A percentile compares a stretch with the other conserved stretches of the same genome.
Evolutionary conservation across 2,329 filamentous ascomycete species (phyloP).

Genomic region (Lasiodiplodia citricola): DNA sequence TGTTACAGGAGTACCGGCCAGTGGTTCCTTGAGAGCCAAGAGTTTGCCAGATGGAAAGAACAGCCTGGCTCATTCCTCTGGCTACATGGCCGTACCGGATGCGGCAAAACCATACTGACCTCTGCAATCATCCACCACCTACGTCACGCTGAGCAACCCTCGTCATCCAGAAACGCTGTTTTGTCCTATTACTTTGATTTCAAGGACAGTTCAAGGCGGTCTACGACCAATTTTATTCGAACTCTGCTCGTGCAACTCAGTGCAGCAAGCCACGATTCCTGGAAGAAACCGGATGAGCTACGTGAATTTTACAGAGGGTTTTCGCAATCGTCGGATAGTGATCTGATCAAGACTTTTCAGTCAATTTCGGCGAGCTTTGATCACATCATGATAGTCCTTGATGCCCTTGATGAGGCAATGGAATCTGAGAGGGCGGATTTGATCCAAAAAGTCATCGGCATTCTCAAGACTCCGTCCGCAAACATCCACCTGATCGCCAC

Average conservation of each 20-base stretch:
- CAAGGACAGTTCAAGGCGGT: background rate
- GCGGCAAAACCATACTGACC: background rate
- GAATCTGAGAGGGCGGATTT: background rate
- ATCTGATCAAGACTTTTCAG: no score
- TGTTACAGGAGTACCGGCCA: background rate
- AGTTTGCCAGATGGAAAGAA: background rate
- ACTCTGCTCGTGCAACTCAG: no score
- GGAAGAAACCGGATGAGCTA: no score
- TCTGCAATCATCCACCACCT: background rate
- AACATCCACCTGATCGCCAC: background rate
- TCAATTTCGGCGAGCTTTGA: no score
- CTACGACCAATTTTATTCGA: no score
- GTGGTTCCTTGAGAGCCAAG: background rate
- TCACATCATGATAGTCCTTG: no score
- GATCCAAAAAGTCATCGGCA: background rate
- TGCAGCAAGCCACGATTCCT: no score
- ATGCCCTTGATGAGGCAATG: no score
- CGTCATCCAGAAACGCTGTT: background rate
- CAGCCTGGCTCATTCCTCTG: background rate
- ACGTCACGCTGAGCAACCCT: background rate
- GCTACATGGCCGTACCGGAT: background rate
- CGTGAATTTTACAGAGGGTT: accelerated
- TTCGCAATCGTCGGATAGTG: no score
- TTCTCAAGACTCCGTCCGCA: background rate
- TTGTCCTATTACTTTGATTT: background rate